Evolutionary conservation across 2,329 filamentous ascomycete genomes (phyloP).

Genomic region (Botrytis squamosa): DNA sequence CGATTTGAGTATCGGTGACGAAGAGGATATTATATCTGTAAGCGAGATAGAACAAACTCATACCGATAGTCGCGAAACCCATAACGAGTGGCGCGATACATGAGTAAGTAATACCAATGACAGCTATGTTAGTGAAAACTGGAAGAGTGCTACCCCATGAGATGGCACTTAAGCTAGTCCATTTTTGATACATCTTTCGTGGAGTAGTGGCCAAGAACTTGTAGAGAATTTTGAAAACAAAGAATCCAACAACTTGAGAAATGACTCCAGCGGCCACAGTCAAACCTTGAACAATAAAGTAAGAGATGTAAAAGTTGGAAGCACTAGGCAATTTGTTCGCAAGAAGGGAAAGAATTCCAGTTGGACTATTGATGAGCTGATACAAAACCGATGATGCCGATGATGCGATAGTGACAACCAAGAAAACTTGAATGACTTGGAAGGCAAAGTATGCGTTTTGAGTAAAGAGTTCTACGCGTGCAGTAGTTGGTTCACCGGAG

Average conservation of each 20-base stretch:
- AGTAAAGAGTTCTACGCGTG: constrained; percentile 81
- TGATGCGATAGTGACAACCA: constrained; percentile 80
- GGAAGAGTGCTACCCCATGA: constrained; percentile 85
- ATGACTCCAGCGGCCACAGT: constrained; percentile 73
- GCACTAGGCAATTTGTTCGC: constrained; percentile 74
- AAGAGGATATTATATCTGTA: constrained; percentile 91
- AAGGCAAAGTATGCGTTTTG: constrained; percentile 91
- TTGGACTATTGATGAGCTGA: constrained; percentile 62
- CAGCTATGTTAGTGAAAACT: constrained; percentile 75
- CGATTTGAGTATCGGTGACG: constrained; percentile 76
- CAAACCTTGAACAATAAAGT: constrained; percentile 90
- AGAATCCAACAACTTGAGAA: constrained; percentile 70
- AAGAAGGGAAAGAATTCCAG: constrained; percentile 60
- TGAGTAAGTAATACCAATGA: constrained; percentile 80
- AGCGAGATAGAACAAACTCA: constrained; percentile 79
- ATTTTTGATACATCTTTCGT: constrained; percentile 74
- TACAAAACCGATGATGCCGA: constrained; percentile 70
- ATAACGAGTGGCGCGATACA: constrained; percentile 84
- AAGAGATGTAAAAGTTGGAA: constrained; percentile 93
- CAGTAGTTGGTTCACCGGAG: constrained; percentile 75
- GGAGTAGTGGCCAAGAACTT: constrained; percentile 75
- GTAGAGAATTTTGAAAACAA: constrained; percentile 72
- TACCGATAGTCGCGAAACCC: constrained; percentile 74
- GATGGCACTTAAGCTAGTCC: constrained; percentile 69
- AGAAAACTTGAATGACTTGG: constrained; percentile 87